phyloP scores from a whole-genome alignment of 2,329 filamentous ascomycete genomes.

The Cladophialophora exuberans region DNA sequence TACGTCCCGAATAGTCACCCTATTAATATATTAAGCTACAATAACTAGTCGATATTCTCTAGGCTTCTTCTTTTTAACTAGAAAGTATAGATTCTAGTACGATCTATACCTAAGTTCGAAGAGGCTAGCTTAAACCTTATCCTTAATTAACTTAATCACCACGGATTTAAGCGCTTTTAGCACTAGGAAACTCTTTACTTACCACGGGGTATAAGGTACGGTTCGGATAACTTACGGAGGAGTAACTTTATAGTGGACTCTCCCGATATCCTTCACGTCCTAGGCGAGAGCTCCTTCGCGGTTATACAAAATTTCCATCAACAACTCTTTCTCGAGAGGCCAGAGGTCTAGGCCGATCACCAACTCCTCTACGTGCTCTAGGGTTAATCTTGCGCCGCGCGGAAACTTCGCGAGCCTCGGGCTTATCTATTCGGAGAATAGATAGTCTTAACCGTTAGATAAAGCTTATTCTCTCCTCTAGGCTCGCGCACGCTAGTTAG shows the following conservation, averaged over 20 bases:
- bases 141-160: not conserved
- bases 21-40: not conserved
- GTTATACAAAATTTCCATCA: conserved; percentile 1
- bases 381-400: not conserved
- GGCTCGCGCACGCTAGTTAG: not conserved
- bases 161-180: not conserved
- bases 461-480: not conserved
- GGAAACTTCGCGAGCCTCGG: not conserved
- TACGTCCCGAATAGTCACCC: not conserved
- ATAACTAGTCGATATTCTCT: not conserved
- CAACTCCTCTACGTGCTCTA: not conserved
- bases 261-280: not conserved
- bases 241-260: not conserved
- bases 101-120: not conserved
- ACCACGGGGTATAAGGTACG: not conserved
- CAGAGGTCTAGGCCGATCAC: not conserved
- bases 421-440: not conserved
- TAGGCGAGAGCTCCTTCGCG: not conserved
- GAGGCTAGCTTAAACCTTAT: not conserved
- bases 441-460: not conserved
- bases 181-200: not conserved
- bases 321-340: not conserved
- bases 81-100: not conserved
- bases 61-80: conserved; percentile 5
- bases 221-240: not conserved